These are phyloP conservation scores for Tulasnella sp. DNA, from an alignment of 768 basidiomycete species.

Conservation along the genomic window DNA sequence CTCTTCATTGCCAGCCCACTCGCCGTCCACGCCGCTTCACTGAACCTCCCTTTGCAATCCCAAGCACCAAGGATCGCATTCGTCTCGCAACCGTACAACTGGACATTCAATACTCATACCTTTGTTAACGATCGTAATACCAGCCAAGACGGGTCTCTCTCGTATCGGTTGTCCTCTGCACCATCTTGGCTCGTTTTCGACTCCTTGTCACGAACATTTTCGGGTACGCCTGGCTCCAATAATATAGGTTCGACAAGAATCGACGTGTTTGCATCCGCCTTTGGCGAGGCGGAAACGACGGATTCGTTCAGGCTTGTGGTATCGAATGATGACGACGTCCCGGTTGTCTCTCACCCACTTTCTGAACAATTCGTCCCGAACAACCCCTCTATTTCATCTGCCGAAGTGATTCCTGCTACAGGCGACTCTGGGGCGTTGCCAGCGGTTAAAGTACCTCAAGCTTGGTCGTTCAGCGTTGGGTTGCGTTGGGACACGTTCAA, in stretches of 20 bases:
- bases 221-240: constrained; percentile 47
- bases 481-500: constrained; percentile 53
- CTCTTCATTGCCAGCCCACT: too few species aligned
- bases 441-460: constrained; percentile 53
- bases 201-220: constrained; percentile 42
- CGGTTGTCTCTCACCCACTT: constrained; percentile 42
- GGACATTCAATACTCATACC: constrained; percentile 53
- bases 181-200: constrained; percentile 75
- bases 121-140: constrained; percentile 33
- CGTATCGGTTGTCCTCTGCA: constrained; percentile 43
- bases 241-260: constrained; percentile 56
- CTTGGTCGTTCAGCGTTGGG: constrained; percentile 87
- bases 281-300: constrained; percentile 36
- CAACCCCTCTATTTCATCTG: constrained; percentile 62
- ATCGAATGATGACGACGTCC: constrained; percentile 30
- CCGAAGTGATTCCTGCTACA: constrained; percentile 34
- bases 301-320: constrained; percentile 30
- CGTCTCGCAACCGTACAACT: constrained; percentile 47
- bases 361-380: constrained; percentile 45
- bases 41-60: constrained; percentile 47
- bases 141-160: constrained; percentile 33
- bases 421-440: constrained; percentile 26
- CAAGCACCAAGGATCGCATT: constrained; percentile 77
- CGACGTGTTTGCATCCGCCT: constrained; percentile 43
- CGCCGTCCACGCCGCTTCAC: constrained; percentile 28